Evolutionary conservation across 139 green algal species (phyloP), one percentile per base, ranked within the genome.

Genomic region (Ostreobium quekettii): DNA sequence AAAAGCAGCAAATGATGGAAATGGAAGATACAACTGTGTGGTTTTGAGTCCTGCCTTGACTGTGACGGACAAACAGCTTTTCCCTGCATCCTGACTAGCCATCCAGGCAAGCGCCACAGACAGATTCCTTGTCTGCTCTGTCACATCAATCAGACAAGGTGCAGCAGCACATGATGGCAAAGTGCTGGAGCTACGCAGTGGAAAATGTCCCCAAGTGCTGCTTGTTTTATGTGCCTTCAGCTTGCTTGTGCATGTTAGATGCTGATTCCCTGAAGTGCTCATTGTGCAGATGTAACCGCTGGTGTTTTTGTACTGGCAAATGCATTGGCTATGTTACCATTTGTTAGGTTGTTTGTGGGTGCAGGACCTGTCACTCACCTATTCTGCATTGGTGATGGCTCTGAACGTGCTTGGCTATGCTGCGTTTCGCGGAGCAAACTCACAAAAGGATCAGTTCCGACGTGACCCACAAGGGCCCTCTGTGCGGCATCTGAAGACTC

Each of bases 361-460:
- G 8, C 47, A 75, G 49, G 72, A 77, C 6, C 61, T 64, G 8
- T 76, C 59, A 63, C 36, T 73, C 35, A 56, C 22, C 28, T 32
- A 70, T 58, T n/a, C 24, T 1, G 29, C 62, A 29, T 74, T 70
- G 22, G 83, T 96, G 5, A 2, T 91, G 5, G 71, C 56, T 0
- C 71, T 97, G 11, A 91, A 95, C 67, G 42, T 76, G 7, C 30
- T 88, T 8, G 93, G 94, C 7, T 99, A 97, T 73, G 63, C 59
- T 3, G 85, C 91, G 26, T 99, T 99, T 83, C 81, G 95, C 4
- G 90, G 92, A 28, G 80, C 89, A 58, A 99, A 99, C 75, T 78
- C 70, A 0, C 88, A 97, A 78, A 99, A 99, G 75, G 85, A 99
- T 74, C 19, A 59, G 32, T 96, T 95, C 80, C 81, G 91, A 57